phyloP scores from a whole-genome alignment of 768 basidiomycete genomes.

The Suillus americanus region DNA sequence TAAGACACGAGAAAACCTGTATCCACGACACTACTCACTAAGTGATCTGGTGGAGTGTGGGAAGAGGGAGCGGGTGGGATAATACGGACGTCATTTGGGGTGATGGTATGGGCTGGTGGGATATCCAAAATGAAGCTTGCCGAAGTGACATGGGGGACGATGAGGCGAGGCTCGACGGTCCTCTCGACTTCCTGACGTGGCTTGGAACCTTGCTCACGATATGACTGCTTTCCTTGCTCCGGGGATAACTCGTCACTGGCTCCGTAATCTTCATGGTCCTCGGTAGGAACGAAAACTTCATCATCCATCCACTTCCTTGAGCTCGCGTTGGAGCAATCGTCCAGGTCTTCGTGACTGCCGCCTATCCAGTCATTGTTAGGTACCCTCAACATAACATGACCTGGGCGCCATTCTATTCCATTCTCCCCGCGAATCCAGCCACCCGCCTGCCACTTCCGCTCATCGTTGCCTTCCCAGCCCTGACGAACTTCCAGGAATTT shows the following conservation, averaged over 20 bases:
- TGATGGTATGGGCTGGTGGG: background rate
- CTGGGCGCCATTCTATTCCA: background rate
- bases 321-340: background rate
- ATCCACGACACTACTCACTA: background rate
- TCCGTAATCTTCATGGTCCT: too few relatives aligned
- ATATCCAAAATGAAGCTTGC: background rate
- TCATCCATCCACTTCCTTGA: background rate
- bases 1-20: background rate
- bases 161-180: background rate
- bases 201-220: background rate
- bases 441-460: background rate
- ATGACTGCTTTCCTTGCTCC: background rate
- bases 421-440: background rate
- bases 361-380: background rate
- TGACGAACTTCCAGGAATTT: background rate
- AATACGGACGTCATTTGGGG: too few relatives aligned
- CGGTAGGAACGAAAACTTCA: background rate
- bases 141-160: background rate
- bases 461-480: background rate
- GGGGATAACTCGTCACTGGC: background rate
- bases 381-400: background rate
- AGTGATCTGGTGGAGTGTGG: background rate
- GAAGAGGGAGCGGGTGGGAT: background rate
- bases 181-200: background rate
- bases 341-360: background rate